Evolutionary conservation across 208 protist genomes (phyloP), one percentile per base, ranked within the genome.

Genomic region (Trypanosoma avium): DNA sequence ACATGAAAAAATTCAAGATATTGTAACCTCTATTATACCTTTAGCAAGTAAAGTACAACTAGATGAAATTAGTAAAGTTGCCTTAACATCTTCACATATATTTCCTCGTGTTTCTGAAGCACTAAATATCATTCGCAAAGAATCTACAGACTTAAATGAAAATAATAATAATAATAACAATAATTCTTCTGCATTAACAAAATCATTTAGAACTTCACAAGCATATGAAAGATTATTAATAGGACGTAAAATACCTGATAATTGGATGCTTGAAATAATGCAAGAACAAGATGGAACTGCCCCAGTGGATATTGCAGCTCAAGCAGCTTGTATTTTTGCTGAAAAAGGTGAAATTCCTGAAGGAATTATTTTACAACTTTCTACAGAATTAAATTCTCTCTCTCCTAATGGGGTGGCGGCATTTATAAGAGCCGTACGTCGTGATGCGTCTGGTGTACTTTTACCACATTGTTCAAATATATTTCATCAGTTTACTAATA

Each of bases 391-490:
- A 36, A 26, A 45, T 17, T 35, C 57, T 7, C 49, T 72, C 30
- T 57, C 55, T 19, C 30, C 58, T 19, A 13, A 29, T 5, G 82
- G 79, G 35, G 49, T 83, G 3, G 73, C 69, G 3, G 74, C 75
- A 5, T 70, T 82, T 13, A 4, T 85, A 21, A 70, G 75, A 19
- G 69, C 69, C 0, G 38, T 56, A 0, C 67, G 70, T 19, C 57
- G 74, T 10, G 81, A 88, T 45, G 61, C 73, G 17, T 52, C 43
- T 1, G 68, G 67, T n/a, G 53, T 58, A 19, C 45, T 81, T 30
- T 46, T 52, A 8, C 73, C 61, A 30, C 73, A 58, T 36, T 73
- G 12, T 45, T 50, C n/a, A 27, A 48, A 58, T 52, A 24, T 71
- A 22, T 22, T 74, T 52, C 27, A 17, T 35, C 52, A 50, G 10